Percentiles rank a stretch among this genome's conserved stretches.
Conservation (phyloP, 2,329 filamentous ascomycete species). For the Chrysosporium keratinophilum region DNA sequence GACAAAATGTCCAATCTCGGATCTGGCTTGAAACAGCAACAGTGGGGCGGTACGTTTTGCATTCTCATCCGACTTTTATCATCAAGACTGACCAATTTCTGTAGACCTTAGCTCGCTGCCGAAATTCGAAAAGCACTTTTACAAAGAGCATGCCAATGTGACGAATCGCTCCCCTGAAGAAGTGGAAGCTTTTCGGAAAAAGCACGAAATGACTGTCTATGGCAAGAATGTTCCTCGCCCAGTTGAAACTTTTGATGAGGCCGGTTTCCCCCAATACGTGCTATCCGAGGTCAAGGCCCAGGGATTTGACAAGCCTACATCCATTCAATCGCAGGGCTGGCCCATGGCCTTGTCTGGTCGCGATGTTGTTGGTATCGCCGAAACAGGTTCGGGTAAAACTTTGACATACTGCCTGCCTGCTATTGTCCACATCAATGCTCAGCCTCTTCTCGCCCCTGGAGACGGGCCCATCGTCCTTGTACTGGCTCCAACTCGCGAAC, state of each 20-base stretch:
- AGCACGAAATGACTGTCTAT: slow-evolving; percentile 72
- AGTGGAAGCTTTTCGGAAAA: slow-evolving; percentile 76
- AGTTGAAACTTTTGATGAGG: slow-evolving; percentile 94
- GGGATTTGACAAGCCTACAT: slow-evolving; percentile 84
- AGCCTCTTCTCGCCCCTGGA: slow-evolving; percentile 86
- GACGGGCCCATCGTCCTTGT: slow-evolving; percentile 96
- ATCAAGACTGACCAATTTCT: slow-evolving; percentile 21
- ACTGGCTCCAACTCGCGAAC: slow-evolving; percentile 89
- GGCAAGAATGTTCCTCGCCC: slow-evolving; percentile 79
- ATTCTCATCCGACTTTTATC: slow-evolving; percentile 1
- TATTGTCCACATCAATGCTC: slow-evolving; percentile 98
- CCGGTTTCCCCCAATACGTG: slow-evolving; percentile 91
- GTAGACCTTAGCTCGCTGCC: slow-evolving; percentile 66
- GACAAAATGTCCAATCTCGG: slow-evolving; percentile 93
- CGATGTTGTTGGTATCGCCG: slow-evolving; percentile 96
- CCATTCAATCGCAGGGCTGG: slow-evolving; percentile 98
- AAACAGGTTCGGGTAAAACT: slow-evolving; percentile 98
- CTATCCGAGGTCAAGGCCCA: slow-evolving; percentile 98
- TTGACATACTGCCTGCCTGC: slow-evolving; percentile 95
- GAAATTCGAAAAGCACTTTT: slow-evolving; percentile 99
- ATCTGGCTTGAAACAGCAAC: slow-evolving; percentile 72
- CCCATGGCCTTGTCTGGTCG: slow-evolving; percentile 97
- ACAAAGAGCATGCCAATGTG: slow-evolving; percentile 86
- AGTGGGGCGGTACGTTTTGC: slow-evolving; percentile 59
- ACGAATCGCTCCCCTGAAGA: slow-evolving; percentile 62